Percentiles rank a stretch among this genome's conserved stretches.
These are phyloP conservation scores for Rhizopus microsporus DNA, from an alignment of 371 early-diverging fungal species.

Conservation along the genomic window DNA sequence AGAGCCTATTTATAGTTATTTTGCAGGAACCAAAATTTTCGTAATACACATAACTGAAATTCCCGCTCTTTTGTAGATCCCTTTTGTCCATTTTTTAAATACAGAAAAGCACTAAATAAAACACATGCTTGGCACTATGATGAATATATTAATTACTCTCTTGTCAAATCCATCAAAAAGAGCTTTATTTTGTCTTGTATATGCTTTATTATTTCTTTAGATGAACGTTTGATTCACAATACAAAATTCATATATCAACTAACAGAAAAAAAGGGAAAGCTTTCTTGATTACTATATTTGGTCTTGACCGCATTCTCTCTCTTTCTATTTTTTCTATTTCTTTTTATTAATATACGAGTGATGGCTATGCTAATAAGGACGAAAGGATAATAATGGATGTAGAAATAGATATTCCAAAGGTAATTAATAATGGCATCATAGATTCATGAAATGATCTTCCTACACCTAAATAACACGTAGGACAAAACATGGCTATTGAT, in stretches of 20 bases:
- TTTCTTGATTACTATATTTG: background rate
- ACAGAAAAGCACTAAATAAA: background rate
- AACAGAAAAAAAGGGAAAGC: background rate
- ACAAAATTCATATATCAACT: background rate
- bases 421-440: constrained; percentile 26
- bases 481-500: constrained; percentile 46
- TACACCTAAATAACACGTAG: constrained; percentile 43
- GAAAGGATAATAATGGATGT: constrained; percentile 30
- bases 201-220: background rate
- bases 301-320: background rate
- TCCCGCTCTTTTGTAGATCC: constrained; percentile 7
- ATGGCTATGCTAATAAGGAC: constrained; percentile 10
- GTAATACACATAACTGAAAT: constrained; percentile 7
- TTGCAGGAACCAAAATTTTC: background rate
- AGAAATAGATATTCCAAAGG: constrained; percentile 31
- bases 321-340: no score
- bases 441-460: constrained; percentile 31
- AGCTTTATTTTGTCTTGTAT: background rate
- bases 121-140: background rate
- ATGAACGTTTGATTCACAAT: background rate
- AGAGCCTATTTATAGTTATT: constrained; percentile 13
- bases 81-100: background rate
- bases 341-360: no score
- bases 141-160: background rate
- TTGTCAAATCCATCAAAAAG: background rate